A percentile compares a stretch with the other conserved stretches of the same genome.
Evolutionary conservation across 176 grass and related monocot species (phyloP).

Genomic region (Hsuehochloa calcarea): DNA sequence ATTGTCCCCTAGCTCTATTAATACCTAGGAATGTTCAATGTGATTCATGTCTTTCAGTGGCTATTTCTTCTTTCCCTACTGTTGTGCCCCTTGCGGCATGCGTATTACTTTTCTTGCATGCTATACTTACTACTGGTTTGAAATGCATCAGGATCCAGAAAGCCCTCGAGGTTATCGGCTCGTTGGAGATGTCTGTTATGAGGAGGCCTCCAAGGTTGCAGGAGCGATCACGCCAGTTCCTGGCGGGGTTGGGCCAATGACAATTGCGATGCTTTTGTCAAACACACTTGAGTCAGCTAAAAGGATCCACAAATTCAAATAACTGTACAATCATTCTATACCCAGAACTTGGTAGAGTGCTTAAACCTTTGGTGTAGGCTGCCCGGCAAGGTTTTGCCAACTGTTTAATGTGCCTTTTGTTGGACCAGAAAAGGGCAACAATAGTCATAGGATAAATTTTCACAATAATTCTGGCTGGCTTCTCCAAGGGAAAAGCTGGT

Average conservation of each 20-base stretch:
- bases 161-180: slow-evolving; percentile 69
- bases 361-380: slow-evolving; percentile 34
- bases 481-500: too few species aligned
- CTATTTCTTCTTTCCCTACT: not conserved
- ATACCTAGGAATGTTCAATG: not conserved
- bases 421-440: slow-evolving; percentile 29
- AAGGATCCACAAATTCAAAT: slow-evolving; percentile 79
- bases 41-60: not conserved
- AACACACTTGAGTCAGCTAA: slow-evolving; percentile 86
- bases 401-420: slow-evolving; percentile 22
- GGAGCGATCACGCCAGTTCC: slow-evolving; percentile 82
- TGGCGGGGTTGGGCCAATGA: slow-evolving; percentile 84
- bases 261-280: slow-evolving; percentile 87
- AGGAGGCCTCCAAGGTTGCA: slow-evolving; percentile 72
- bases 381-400: slow-evolving; percentile 11
- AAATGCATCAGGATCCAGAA: slow-evolving; percentile 50
- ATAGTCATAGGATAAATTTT: slow-evolving; percentile 28
- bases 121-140: slow-evolving; percentile 17
- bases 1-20: not conserved
- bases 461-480: not conserved
- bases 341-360: not conserved
- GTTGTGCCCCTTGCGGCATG: not conserved
- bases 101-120: not conserved
- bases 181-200: slow-evolving; percentile 75
- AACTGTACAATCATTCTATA: slow-evolving; percentile 30